These are phyloP conservation scores for Manihot esculenta DNA, from an alignment of 441 rosid species.

Conservation along the genomic window DNA sequence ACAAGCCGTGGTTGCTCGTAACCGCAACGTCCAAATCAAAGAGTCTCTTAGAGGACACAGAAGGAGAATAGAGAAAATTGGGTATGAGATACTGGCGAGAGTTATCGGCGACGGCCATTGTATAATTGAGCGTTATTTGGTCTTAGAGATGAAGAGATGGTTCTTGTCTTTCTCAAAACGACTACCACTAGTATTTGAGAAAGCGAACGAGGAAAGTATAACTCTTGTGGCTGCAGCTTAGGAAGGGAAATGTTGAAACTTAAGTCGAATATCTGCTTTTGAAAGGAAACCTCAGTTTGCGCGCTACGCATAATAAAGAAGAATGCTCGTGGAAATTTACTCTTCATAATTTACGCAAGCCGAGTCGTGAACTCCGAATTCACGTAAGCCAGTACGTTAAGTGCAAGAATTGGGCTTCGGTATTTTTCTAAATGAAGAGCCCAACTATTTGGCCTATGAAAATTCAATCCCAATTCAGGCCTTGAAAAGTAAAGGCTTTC, in stretches of 20 bases:
- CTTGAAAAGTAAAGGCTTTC: background rate
- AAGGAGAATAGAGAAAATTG: conserved; percentile 59
- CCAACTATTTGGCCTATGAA: background rate
- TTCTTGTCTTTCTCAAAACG: background rate
- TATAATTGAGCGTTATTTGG: conserved; percentile 13
- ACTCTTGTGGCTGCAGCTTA: conserved; percentile 2
- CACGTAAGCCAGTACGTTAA: background rate
- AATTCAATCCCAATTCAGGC: background rate
- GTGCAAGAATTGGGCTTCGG: background rate
- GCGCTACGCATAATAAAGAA: background rate
- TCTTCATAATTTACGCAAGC: background rate
- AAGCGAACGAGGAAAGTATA: conserved; percentile 12
- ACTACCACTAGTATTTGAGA: background rate
- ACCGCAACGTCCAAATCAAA: conserved; percentile 15
- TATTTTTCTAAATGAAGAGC: background rate
- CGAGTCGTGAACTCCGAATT: background rate
- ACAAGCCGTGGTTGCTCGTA: conserved; percentile 7
- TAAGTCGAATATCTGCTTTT: conserved; percentile 12
- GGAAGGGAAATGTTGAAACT: background rate
- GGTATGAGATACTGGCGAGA: conserved; percentile 63
- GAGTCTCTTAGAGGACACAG: conserved; percentile 29
- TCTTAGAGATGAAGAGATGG: too few species aligned
- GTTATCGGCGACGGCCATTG: conserved; percentile 55
- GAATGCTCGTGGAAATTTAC: too few species aligned
- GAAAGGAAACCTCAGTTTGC: background rate